These are phyloP conservation scores for Arxiozyma telluris DNA, from an alignment of 1,139 yeast genomes.

Conservation along the genomic window DNA sequence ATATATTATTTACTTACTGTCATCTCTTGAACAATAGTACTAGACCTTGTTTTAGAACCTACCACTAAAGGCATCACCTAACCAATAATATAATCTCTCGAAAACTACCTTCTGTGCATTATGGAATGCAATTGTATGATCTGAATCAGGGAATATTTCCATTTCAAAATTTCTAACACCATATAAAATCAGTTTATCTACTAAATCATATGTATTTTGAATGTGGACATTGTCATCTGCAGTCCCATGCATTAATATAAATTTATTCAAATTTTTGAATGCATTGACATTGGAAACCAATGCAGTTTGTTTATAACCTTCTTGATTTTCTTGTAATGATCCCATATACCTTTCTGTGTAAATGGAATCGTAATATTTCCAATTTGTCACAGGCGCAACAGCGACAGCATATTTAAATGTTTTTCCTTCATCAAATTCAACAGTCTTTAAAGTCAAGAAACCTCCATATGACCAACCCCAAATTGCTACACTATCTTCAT, in stretches of 20 bases:
- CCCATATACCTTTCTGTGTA: conserved; percentile 91
- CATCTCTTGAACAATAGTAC: too few relatives aligned
- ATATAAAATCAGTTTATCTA: conserved; percentile 58
- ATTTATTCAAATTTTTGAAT: conserved; percentile 46
- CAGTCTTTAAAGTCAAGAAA: conserved; percentile 63
- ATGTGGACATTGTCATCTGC: conserved; percentile 96
- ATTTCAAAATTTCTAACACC: conserved; percentile 77
- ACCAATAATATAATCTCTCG: conserved; percentile 66
- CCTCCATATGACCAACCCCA: conserved; percentile 99
- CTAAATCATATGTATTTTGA: conserved; percentile 68
- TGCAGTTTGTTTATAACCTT: conserved; percentile 39
- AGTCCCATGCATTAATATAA: conserved; percentile 87
- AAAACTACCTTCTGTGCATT: conserved; percentile 71
- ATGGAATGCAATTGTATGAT: conserved; percentile 72
- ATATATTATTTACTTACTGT: too few relatives aligned
- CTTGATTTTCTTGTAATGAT: conserved; percentile 45
- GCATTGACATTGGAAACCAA: conserved; percentile 41
- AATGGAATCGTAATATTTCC: conserved; percentile 71
- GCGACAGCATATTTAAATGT: conserved; percentile 74
- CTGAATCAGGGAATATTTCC: conserved; percentile 88
- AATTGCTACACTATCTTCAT: conserved; percentile 58
- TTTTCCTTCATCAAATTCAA: conserved; percentile 61
- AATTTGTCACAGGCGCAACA: conserved; percentile 83
- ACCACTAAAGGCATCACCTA: conserved; percentile 59
- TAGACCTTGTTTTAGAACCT: conserved; percentile 26